Evolutionary conservation across 495 filamentous ascomycete genomes (phyloP), one percentile per base, ranked within the genome.

Genomic region (Darksidea phi): DNA sequence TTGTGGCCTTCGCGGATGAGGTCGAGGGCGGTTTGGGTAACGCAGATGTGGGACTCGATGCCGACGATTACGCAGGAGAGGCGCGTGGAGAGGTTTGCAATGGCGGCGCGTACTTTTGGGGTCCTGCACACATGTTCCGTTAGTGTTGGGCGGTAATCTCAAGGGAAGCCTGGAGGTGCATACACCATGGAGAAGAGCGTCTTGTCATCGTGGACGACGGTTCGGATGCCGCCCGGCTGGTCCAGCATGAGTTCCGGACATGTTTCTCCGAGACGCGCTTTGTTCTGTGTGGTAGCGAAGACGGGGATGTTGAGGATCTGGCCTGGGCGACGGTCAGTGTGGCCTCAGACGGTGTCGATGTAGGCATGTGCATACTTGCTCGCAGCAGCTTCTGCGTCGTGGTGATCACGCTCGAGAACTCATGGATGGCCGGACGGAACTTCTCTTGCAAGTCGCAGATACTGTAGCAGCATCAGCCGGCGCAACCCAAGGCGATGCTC

Each of bases 381-480:
- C 72, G 74, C 34, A 82, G 72, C 69, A 82, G 68, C 69, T 82
- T 82, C 70, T 78, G 75, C 24, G 79, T 70, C 0, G 79, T 82
- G n/a, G 75, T 67, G 34, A 82, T 69, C 50, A 96, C 77, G 69
- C 88, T 89, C 47, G 88, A 77, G 68, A 90, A 96, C 72, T 95
- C 86, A 72, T 84, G 82, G 70, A 98, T 95, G 41, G 83, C 83
- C 4, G 78, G 74, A 43, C 90, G 82, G 78, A 98, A 98, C 71
- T 88, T 92, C 63, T 96, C 92, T 80, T 98, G 94, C 64, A 97
- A 81, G 68, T 98, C 94, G 78, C 94, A 98, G 68, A 98, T 82
- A 66, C 93, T 97, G 67, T 2, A 13, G 45, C 23, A 24, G 58
- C 37, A 47, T 65, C 43, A 66, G 67, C 57, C 28, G 32, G 55